These are phyloP conservation scores for Chalciporus pseudorubinellus DNA, from an alignment of 768 basidiomycete genomes.

Conservation along the genomic window DNA sequence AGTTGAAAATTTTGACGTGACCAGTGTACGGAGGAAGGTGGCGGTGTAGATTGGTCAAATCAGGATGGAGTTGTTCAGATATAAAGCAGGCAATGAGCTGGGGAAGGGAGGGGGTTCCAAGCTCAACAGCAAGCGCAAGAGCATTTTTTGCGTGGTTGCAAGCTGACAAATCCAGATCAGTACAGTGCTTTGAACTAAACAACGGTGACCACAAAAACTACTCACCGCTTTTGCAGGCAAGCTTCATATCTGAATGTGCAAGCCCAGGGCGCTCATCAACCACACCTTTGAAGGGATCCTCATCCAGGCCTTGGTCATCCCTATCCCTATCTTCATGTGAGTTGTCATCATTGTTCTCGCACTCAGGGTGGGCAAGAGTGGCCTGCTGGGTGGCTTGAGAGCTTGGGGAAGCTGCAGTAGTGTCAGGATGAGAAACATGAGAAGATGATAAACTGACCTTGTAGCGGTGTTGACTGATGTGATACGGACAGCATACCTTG, in stretches of 20 bases:
- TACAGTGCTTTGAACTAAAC: background rate
- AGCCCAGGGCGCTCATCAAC: constrained; percentile 26
- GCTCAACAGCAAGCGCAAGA: too few species aligned
- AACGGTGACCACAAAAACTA: background rate
- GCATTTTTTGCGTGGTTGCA: background rate
- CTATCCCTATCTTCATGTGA: too few species aligned
- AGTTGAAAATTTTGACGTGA: background rate
- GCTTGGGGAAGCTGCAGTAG: too few species aligned
- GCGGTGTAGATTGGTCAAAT: background rate
- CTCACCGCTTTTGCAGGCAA: background rate
- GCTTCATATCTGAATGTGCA: background rate
- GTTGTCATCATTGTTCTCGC: too few species aligned
- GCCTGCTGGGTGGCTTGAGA: too few species aligned
- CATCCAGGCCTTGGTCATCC: constrained; percentile 25
- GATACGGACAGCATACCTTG: background rate
- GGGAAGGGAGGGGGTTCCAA: background rate
- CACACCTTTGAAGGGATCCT: constrained; percentile 1
- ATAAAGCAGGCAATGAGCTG: background rate
- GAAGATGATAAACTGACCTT: too few species aligned
- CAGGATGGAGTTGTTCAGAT: background rate
- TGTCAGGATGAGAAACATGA: too few species aligned
- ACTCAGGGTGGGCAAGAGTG: too few species aligned
- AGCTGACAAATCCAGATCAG: constrained; percentile 1
- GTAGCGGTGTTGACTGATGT: too few species aligned
- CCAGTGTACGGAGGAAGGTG: background rate